Evolutionary conservation across 2,329 filamentous ascomycete species (phyloP).

Genomic region (Verticillium tricorpus): DNA sequence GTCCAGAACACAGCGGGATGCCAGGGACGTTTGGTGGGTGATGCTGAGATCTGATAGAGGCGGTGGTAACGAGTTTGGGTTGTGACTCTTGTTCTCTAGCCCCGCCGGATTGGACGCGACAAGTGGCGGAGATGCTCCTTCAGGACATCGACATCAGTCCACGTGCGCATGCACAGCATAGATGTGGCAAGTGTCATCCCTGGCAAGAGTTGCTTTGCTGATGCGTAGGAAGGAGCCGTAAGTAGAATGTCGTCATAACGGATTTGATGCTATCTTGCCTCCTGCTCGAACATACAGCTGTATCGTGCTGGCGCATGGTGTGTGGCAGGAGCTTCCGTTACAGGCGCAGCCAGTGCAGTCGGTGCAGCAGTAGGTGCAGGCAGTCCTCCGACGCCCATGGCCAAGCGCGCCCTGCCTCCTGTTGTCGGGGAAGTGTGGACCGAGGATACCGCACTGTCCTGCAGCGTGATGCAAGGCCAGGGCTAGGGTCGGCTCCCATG

Average conservation of each 20-base stretch:
- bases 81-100: not conserved
- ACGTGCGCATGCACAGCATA: too few species aligned
- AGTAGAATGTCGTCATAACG: too few species aligned
- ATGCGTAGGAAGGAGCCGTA: too few species aligned
- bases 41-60: not conserved
- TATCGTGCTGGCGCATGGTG: too few species aligned
- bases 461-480: not conserved
- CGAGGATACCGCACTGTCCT: not conserved
- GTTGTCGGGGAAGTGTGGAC: not conserved
- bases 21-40: not conserved
- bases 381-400: not conserved
- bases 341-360: not conserved
- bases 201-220: too few species aligned
- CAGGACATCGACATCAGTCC: not conserved
- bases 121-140: not conserved
- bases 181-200: too few species aligned
- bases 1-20: not conserved
- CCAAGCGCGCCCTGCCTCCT: not conserved
- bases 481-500: slow-evolving; percentile 1
- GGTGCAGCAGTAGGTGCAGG: too few species aligned
- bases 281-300: too few species aligned
- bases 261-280: too few species aligned
- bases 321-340: not conserved
- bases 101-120: not conserved
- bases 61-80: not conserved